phyloP scores from a whole-genome alignment of 2,329 filamentous ascomycete genomes.

The Ascochyta lentis region DNA sequence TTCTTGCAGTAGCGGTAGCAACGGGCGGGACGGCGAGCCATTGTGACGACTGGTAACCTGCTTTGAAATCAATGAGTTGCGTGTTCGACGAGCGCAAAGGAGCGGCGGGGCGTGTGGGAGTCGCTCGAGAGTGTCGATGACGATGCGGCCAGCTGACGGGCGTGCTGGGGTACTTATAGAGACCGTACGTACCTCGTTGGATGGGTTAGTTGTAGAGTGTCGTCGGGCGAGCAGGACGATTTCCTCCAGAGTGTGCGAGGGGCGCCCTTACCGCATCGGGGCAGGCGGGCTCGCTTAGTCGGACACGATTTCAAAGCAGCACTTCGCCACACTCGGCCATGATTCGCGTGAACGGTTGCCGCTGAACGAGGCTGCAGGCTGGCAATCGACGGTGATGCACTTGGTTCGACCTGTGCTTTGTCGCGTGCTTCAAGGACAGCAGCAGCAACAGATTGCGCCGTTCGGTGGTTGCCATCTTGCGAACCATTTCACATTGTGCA shows the following conservation, averaged over 20 bases:
- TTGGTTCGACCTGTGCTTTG: neutral
- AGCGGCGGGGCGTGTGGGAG: conserved; percentile 11
- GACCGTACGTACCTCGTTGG: conserved; percentile 20
- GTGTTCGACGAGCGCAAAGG: conserved; percentile 19
- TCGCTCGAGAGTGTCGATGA: conserved; percentile 22
- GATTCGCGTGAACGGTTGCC: neutral
- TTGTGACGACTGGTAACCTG: conserved; percentile 71
- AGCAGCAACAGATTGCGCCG: neutral
- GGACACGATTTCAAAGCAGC: conserved; percentile 8
- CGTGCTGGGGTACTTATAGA: conserved; percentile 14
- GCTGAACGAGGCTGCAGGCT: neutral
- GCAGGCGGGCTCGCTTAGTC: conserved; percentile 11
- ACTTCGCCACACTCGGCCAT: conserved; percentile 1
- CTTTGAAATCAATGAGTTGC: conserved; percentile 57
- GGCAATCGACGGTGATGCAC: neutral
- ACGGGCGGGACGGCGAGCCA: conserved; percentile 98
- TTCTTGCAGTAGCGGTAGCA: conserved; percentile 99
- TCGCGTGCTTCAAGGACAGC: neutral
- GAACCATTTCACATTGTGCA: neutral
- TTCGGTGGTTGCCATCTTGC: neutral
- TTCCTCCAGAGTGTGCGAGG: conserved; percentile 1
- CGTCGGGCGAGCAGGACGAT: conserved; percentile 11
- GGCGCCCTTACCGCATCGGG: neutral
- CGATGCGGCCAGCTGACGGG: conserved; percentile 13
- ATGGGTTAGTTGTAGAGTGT: conserved; percentile 17